These are phyloP conservation scores for Stephanodiscus triporus DNA, from an alignment of 108 stramenopile species.

Conservation along the genomic window DNA sequence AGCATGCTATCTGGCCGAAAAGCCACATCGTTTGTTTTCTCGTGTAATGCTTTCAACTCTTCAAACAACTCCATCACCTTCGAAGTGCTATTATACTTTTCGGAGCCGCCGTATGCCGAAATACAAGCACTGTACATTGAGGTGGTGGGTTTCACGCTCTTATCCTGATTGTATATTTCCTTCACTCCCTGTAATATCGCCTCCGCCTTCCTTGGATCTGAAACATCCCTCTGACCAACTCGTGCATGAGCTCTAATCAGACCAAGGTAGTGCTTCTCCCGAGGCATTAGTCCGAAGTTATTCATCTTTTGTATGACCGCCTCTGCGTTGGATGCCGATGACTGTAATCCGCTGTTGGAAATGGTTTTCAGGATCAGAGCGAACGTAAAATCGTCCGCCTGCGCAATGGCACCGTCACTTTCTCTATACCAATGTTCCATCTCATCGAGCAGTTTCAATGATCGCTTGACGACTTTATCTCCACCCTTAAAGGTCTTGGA, in stretches of 20 bases:
- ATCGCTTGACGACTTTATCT: constrained; percentile 13
- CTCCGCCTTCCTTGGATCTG: constrained; percentile 27
- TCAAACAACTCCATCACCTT: constrained; percentile 36
- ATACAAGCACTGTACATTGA: constrained; percentile 38
- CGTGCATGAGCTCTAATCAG: constrained; percentile 20
- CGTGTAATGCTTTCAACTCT: constrained; percentile 32
- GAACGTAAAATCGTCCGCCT: constrained; percentile 40
- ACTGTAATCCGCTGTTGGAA: constrained; percentile 20
- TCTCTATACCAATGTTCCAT: constrained; percentile 29
- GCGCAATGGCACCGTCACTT: constrained; percentile 30
- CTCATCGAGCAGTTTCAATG: constrained; percentile 29
- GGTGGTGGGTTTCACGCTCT: constrained; percentile 41
- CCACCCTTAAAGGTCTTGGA: constrained; percentile 29
- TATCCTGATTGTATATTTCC: constrained; percentile 30
- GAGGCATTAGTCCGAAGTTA: constrained; percentile 32
- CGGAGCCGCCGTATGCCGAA: constrained; percentile 32
- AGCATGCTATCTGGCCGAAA: constrained; percentile 44
- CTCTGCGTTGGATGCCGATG: constrained; percentile 16
- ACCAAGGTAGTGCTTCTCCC: constrained; percentile 40
- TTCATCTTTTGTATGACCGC: constrained; percentile 23
- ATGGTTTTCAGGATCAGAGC: constrained; percentile 38
- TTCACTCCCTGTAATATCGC: constrained; percentile 37
- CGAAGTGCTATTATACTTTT: constrained; percentile 16
- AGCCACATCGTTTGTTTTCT: constrained; percentile 30
- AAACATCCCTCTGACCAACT: constrained; percentile 22